phyloP scores from a whole-genome alignment of 1,284 basidiomycete genomes.

The Thecaphora frezii region DNA sequence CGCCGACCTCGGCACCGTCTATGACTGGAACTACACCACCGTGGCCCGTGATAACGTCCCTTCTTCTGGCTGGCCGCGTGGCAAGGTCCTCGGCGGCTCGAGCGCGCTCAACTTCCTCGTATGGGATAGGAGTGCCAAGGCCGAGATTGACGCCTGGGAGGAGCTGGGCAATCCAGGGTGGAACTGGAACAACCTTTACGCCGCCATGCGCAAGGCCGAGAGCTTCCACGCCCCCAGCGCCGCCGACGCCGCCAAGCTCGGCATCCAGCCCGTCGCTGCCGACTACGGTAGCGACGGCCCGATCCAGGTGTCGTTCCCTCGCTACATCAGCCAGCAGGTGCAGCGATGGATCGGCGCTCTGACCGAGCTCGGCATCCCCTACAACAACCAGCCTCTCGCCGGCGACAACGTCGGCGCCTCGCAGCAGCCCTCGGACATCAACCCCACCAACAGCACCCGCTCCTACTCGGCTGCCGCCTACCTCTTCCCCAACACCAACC shows the following conservation, averaged over 20 bases:
- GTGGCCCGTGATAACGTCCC: slow-evolving; percentile 27
- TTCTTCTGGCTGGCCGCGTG: slow-evolving; percentile 45
- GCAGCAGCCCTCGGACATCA: slow-evolving; percentile 50
- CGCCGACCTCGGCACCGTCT: slow-evolving; percentile 37
- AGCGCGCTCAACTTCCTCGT: slow-evolving; percentile 59
- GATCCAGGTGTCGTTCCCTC: slow-evolving; percentile 50
- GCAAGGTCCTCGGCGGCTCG: slow-evolving; percentile 56
- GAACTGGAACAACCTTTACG: slow-evolving; percentile 59
- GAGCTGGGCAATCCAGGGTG: slow-evolving; percentile 48
- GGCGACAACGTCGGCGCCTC: slow-evolving; percentile 51
- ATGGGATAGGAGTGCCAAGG: slow-evolving; percentile 53
- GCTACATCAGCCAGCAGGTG: slow-evolving; percentile 46
- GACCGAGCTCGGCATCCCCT: slow-evolving; percentile 32
- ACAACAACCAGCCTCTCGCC: slow-evolving; percentile 37
- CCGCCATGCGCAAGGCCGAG: slow-evolving; percentile 60
- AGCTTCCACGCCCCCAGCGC: slow-evolving; percentile 46
- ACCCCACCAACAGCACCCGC: slow-evolving; percentile 47
- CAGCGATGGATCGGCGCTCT: slow-evolving; percentile 38
- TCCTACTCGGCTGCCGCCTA: slow-evolving; percentile 52
- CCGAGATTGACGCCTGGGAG: slow-evolving; percentile 56
- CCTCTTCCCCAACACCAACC: slow-evolving; percentile 43
- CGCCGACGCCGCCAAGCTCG: slow-evolving; percentile 35
- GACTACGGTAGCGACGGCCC: slow-evolving; percentile 53
- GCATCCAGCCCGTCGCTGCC: slow-evolving; percentile 36
- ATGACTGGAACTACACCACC: slow-evolving; percentile 51